Percentiles rank a stretch among this genome's conserved stretches.
These are phyloP conservation scores for Chlorophyllum brunneum DNA, from an alignment of 768 basidiomycete species.

Conservation along the genomic window DNA sequence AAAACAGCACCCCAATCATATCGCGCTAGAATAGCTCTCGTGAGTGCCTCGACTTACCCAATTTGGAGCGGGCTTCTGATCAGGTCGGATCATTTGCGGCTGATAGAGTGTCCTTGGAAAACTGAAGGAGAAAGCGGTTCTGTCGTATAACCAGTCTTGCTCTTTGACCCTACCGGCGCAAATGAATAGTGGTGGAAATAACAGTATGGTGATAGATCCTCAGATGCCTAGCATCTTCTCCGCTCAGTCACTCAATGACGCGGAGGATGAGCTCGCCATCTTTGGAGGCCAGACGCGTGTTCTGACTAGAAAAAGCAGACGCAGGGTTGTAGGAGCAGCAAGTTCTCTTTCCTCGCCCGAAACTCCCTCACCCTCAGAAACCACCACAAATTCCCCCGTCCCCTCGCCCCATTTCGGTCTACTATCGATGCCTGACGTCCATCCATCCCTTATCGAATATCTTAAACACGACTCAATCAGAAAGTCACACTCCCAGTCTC, in stretches of 20 bases:
- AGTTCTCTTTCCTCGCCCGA: conserved; percentile 7
- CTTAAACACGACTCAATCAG: conserved; percentile 25
- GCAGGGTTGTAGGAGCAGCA: conserved; percentile 12
- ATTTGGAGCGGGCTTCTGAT: not conserved
- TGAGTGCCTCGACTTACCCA: conserved; percentile 19
- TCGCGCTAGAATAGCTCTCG: conserved; percentile 45
- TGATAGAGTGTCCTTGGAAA: conserved; percentile 39
- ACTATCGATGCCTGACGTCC: conserved; percentile 23
- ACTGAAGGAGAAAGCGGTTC: conserved; percentile 41
- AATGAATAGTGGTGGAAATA: not conserved
- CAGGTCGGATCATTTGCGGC: not conserved
- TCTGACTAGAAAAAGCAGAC: conserved; percentile 28
- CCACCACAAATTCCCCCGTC: not conserved
- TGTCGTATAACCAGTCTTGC: conserved; percentile 28
- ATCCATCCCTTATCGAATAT: conserved; percentile 30
- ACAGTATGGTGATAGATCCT: not conserved
- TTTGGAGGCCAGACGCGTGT: conserved; percentile 51
- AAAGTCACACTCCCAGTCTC: conserved; percentile 5
- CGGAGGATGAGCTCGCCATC: conserved; percentile 47
- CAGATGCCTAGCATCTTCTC: conserved; percentile 12
- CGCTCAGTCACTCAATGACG: conserved; percentile 24
- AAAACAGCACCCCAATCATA: conserved; percentile 38
- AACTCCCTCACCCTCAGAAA: not conserved
- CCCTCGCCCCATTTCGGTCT: not conserved
- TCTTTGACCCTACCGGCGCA: conserved; percentile 12